Base-by-base conservation (phyloP, 768 basidiomycete species). In the Pleurotus tuber-regium region DNA sequence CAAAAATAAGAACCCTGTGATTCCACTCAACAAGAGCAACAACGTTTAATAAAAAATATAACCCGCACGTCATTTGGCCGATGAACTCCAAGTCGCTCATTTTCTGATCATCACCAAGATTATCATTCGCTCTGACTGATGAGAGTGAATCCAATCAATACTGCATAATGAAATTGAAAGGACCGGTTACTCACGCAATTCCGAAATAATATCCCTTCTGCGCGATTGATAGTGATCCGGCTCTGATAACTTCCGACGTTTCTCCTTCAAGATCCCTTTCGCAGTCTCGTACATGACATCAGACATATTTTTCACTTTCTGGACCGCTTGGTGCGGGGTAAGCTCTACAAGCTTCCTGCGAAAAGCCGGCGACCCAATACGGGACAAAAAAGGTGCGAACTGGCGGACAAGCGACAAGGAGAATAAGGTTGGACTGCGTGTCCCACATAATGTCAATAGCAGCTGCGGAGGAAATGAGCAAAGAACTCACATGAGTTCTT, bases 171-270 rank as follows among this genome's bases (percentile, higher is more conserved):
- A 10, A 25, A 39, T 9, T 11, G 14, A 48, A 2, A 30, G 16
- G 11, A 4, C 10, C 50, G n/a, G 51, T 21, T 6, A 57, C 76
- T 59, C 55, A 80, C 79, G 60, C 31, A 82, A 64, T 26, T 76
- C 65, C 52, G 74, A 77, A 50, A 79, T 78, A 26, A 82, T 73
- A 61, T 81, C 78, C 52, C 74, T 80, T 59, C 60, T 67, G 46
- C 31, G 57, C 47, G 55, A 66, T 30, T 52, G 62, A 51, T 48
- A 63, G 40, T 46, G 49, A 14, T 46, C 63, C 40, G 55, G 57
- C 52, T 42, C 14, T 56, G 61, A 50, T 33, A 66, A 58, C 36
- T 42, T 66, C 26, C 49, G 53, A 48, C 70, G 66, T 57, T 76
- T 76, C 48, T 66, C 59, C 40, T 66, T 59, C 43, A 79, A 61